Evolutionary conservation across 805 yeast genomes (phyloP), one percentile per base, ranked within the genome.

Genomic region (Kuraishia molischiana): DNA sequence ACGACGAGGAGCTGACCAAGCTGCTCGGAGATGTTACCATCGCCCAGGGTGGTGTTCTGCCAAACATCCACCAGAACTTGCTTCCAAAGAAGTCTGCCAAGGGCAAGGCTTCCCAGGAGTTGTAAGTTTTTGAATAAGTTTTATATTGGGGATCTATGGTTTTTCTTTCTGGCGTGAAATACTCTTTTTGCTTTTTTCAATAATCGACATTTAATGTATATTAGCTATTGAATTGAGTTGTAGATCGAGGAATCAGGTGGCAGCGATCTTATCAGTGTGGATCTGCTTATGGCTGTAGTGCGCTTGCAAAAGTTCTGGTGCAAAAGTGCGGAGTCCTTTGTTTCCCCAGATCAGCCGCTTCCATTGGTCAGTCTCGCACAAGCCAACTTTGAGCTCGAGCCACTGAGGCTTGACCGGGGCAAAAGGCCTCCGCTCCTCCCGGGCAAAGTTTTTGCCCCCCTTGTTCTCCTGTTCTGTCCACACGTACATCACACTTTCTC

Each of bases 11-110:
- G 66, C 77, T 90, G 62, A 95, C 89, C 69, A 80, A 86, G 47
- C 74, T 90, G 56, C 83, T 90, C 56, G 81, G 85, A 65, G 86
- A 86, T 64, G 95, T 96, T 42, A 90, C 97, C 42, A 90, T 90
- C 58, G 96, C 97, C 31, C 86, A 81, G 51, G 97, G 97, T 72
- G 97, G 97, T 85, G 97, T 90, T 56, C 77, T 89, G 67, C 97
- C 97, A 73, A 85, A 86, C 80, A 85, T 87, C 62, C 95, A 85
- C 72, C 86, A 80, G 69, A 80, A 81, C 73, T 80, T 89, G 66
- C 78, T 89, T 54, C 80, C 78, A 61, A 64, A 70, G 66, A 72
- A 71, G 60, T 60, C 72, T 44, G 72, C 69, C 46, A 67, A 67
- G 58, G 61, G 63, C 42, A 72, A 71, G 61, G 75, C 71, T 61